These are phyloP conservation scores for Diaporthe citriasiana DNA, from an alignment of 2,329 filamentous ascomycete genomes.

Conservation along the genomic window DNA sequence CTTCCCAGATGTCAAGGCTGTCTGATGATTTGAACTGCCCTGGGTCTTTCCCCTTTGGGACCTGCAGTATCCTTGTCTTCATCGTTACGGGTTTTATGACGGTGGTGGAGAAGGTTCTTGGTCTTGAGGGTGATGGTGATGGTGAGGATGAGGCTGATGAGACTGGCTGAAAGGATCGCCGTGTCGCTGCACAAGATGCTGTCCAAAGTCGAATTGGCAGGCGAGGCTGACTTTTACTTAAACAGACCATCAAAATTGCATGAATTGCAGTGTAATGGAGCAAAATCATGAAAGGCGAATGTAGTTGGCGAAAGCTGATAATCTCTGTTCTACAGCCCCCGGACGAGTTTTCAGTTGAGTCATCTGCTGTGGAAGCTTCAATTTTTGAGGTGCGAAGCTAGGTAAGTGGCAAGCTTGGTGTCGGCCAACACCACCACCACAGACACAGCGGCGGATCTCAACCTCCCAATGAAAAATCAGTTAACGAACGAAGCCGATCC, in stretches of 20 bases:
- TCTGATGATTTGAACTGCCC: conserved; percentile 33
- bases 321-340: neutral
- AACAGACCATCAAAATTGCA: conserved; percentile 7
- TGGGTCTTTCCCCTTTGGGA: conserved; percentile 44
- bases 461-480: neutral
- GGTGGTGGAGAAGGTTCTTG: conserved; percentile 27
- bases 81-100: conserved; percentile 40
- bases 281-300: neutral
- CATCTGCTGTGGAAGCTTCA: conserved; percentile 33
- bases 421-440: neutral
- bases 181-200: neutral
- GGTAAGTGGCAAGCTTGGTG: conserved; percentile 25
- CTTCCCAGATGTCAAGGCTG: conserved; percentile 59
- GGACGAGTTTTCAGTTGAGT: conserved; percentile 39
- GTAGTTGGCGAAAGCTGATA: conserved; percentile 2
- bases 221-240: neutral
- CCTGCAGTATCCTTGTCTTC: conserved; percentile 49
- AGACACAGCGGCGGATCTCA: neutral
- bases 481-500: neutral
- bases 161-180: conserved; percentile 2
- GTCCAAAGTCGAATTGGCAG: neutral
- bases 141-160: conserved; percentile 35
- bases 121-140: conserved; percentile 11
- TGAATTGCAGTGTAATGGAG: neutral
- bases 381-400: conserved; percentile 35